Conservation (phyloP, 23 red algal genomes). For the Agarophyton chilense region DNA sequence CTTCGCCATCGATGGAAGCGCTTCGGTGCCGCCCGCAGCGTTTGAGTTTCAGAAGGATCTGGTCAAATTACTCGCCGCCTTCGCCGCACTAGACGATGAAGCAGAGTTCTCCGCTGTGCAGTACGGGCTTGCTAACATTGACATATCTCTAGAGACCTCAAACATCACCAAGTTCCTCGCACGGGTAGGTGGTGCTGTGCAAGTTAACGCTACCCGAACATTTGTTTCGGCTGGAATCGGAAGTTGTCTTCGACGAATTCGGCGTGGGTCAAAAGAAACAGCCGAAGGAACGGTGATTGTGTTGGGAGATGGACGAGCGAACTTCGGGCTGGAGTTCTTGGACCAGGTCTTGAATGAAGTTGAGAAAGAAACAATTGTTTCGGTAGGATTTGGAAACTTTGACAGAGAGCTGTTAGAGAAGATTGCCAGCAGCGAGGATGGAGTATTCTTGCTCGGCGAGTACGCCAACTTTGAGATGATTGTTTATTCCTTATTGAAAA, state of each 20-base stretch:
- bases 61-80: conserved; percentile 7
- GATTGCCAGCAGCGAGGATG: background rate
- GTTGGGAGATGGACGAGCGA: conserved; percentile 22
- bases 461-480: conserved; percentile 32
- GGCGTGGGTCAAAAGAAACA: background rate
- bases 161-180: conserved; percentile 12
- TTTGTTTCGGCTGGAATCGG: conserved; percentile 17
- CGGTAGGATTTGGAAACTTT: conserved; percentile 11
- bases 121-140: conserved; percentile 1
- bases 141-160: conserved; percentile 7
- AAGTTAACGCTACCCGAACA: background rate
- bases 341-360: background rate
- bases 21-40: background rate
- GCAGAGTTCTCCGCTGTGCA: conserved; percentile 36
- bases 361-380: background rate
- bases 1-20: conserved; percentile 24
- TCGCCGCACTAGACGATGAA: conserved; percentile 15
- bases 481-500: conserved; percentile 13
- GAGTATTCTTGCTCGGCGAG: conserved; percentile 2
- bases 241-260: conserved; percentile 24
- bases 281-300: conserved; percentile 6
- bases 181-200: background rate
- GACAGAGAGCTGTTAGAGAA: conserved; percentile 2
- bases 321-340: conserved; percentile 1
- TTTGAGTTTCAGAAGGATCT: conserved; percentile 34